Evolutionary conservation across 441 rosid genomes (phyloP).

Genomic region (Populus hybrid): DNA sequence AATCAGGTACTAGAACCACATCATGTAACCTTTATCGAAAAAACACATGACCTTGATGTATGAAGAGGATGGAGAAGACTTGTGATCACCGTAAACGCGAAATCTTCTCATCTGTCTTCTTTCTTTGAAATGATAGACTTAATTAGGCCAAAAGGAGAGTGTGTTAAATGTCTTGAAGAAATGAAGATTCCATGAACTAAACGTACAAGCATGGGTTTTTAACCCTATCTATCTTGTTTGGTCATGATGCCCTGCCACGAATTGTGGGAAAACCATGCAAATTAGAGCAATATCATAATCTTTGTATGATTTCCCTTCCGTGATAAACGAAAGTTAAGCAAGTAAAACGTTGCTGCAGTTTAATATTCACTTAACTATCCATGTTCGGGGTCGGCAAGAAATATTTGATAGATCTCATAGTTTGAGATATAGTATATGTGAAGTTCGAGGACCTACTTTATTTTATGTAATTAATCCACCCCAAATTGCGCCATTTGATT

Average conservation of each 20-base stretch:
- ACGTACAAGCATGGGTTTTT: not conserved
- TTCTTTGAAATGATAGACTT: not conserved
- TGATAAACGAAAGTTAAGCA: not conserved
- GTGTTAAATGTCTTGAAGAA: not conserved
- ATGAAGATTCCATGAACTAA: not conserved
- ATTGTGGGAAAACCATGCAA: not conserved
- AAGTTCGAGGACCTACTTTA: not conserved
- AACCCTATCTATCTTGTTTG: not conserved
- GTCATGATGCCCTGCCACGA: not conserved
- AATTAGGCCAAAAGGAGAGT: not conserved
- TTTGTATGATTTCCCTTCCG: not conserved
- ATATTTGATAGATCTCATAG: not conserved
- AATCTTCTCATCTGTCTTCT: not conserved
- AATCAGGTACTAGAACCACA: conserved; percentile 18
- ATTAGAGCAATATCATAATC: not conserved
- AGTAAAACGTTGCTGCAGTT: not conserved
- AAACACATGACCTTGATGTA: not conserved
- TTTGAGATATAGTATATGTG: not conserved
- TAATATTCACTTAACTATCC: not conserved
- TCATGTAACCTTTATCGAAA: not conserved
- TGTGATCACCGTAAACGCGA: not conserved
- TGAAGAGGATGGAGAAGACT: too few species aligned
- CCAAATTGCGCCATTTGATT: too few species aligned
- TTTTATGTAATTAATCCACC: not conserved
- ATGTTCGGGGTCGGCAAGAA: not conserved